These are phyloP conservation scores for Neurospora cerealis DNA, from an alignment of 495 filamentous ascomycete genomes.

Conservation along the genomic window DNA sequence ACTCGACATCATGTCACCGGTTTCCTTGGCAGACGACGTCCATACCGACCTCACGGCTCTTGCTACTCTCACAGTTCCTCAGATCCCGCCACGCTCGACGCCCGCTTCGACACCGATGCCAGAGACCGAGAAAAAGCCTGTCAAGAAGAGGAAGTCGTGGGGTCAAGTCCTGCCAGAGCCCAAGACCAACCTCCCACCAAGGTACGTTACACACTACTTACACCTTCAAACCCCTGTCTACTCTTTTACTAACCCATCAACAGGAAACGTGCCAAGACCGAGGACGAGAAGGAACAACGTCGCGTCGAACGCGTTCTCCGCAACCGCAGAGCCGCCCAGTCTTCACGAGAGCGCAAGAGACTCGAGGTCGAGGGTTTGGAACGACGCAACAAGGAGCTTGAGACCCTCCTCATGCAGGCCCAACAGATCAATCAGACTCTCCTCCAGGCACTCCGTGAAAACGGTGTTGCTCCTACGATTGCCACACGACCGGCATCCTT, in stretches of 20 bases:
- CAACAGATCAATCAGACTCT: conserved; percentile 57
- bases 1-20: conserved; percentile 37
- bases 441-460: conserved; percentile 52
- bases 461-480: conserved; percentile 32
- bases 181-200: conserved; percentile 91
- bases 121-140: conserved; percentile 57
- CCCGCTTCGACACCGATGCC: conserved; percentile 12
- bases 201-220: conserved; percentile 45
- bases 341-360: conserved; percentile 89
- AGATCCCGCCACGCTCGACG: conserved; percentile 4
- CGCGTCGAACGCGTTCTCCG: conserved; percentile 94
- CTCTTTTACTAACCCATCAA: conserved; percentile 6
- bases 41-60: conserved; percentile 9
- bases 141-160: conserved; percentile 98
- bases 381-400: conserved; percentile 61
- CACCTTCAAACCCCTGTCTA: not conserved
- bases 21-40: conserved; percentile 26
- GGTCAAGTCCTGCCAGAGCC: conserved; percentile 93
- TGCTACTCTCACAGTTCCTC: conserved; percentile 8
- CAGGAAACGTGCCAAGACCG: conserved; percentile 96
- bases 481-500: conserved; percentile 8
- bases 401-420: conserved; percentile 51
- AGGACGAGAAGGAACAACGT: conserved; percentile 97
- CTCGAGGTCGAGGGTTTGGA: conserved; percentile 87
- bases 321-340: conserved; percentile 92